Evolutionary conservation across 345 rosid species (phyloP).

Genomic region (Turnera subulata): DNA sequence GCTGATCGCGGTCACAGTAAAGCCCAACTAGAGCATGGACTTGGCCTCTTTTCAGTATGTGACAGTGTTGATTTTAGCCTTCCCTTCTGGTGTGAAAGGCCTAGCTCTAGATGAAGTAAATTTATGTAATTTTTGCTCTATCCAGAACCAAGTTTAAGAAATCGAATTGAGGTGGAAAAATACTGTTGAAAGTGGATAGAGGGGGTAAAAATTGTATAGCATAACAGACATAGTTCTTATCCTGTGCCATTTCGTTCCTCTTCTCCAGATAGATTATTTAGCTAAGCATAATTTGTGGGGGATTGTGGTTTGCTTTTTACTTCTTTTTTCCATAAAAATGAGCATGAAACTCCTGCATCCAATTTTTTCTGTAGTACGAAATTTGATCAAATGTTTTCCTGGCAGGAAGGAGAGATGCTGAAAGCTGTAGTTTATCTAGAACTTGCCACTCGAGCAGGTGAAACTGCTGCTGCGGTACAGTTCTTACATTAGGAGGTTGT

Average conservation of each 20-base stretch:
- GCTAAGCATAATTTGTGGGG: no score
- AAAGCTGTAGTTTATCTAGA: conserved; percentile 81
- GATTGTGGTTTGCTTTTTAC: no score
- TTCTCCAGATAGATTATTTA: not conserved
- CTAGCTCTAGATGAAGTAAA: not conserved
- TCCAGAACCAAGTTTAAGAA: not conserved
- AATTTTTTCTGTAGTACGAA: no score
- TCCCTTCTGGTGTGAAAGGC: not conserved
- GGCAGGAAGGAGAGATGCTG: conserved; percentile 77
- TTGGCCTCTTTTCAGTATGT: conserved; percentile 70
- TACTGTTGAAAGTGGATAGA: not conserved
- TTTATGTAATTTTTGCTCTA: not conserved
- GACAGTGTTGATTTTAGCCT: not conserved
- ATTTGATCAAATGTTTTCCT: conserved; percentile 5
- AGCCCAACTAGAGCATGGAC: conserved; percentile 92
- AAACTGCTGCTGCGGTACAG: conserved; percentile 73
- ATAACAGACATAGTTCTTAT: no score
- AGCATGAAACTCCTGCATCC: no score
- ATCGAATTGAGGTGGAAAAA: not conserved
- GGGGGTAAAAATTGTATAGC: no score
- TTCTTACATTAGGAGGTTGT: conserved; percentile 61
- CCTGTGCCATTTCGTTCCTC: not conserved
- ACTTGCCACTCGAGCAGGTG: conserved; percentile 85
- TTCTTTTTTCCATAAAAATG: no score
- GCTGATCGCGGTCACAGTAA: conserved; percentile 83